A percentile compares a stretch with the other conserved stretches of the same genome.
phyloP scores from a whole-genome alignment of 2,329 filamentous ascomycete species.

The Colletotrichum limetticola region DNA sequence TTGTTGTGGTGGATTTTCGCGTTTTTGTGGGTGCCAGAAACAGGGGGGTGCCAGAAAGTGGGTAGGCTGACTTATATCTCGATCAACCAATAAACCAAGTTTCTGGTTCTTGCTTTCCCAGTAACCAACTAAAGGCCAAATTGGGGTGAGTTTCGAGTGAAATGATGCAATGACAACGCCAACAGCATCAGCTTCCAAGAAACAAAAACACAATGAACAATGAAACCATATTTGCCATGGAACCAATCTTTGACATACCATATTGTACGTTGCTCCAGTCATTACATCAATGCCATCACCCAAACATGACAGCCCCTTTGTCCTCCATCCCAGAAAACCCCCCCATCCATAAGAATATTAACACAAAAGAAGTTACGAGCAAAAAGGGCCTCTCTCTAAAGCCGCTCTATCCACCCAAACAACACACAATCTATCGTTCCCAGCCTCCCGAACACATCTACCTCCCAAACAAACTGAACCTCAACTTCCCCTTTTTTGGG shows the following conservation, averaged over 20 bases:
- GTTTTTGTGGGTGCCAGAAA: no score
- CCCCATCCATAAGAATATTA: background rate
- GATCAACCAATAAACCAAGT: no score
- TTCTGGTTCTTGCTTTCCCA: no score
- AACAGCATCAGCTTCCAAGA: background rate
- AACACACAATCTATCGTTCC: background rate
- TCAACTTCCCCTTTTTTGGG: conserved; percentile 32
- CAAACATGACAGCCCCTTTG: background rate
- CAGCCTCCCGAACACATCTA: background rate
- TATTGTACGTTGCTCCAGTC: background rate
- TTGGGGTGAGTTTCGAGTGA: no score
- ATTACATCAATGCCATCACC: background rate
- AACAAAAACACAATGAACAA: background rate
- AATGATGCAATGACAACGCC: no score
- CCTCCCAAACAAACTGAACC: conserved; percentile 35
- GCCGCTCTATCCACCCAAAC: background rate
- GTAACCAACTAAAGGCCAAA: no score
- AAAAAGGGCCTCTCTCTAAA: background rate
- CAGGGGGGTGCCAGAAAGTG: no score
- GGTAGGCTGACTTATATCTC: no score
- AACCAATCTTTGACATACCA: background rate
- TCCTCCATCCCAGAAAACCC: background rate
- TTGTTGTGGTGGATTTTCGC: no score
- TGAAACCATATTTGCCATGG: background rate
- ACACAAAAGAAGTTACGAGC: background rate